Evolutionary conservation across 2,329 filamentous ascomycete genomes (phyloP), one percentile per base, ranked within the genome.

Genomic region (Madurella mycetomatis): DNA sequence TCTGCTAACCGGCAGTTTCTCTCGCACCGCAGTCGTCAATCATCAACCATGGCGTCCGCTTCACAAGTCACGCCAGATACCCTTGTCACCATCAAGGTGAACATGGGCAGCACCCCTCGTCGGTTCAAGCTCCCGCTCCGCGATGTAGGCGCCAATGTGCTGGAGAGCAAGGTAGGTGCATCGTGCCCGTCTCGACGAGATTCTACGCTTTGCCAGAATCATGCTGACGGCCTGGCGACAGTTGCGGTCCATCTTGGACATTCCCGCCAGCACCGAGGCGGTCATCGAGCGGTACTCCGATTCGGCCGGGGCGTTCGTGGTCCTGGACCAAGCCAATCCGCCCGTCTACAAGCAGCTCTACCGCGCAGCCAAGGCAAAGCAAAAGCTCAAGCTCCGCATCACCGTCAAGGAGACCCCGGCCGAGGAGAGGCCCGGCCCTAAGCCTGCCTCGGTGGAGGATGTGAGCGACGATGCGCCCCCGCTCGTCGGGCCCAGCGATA

Each of bases 331-430:
- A 58, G 78, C 79, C 68, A 95, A 96, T 67, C 74, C 82, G 9
- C 79, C 88, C 44, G 89, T 95, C 66, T 99, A 96, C 80, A 97
- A 96, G 78, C 94, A 96, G 70, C 86, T 99, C 41, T 92, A 94
- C 70, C 87, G 94, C 66, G 94, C 94, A 62, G 94, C 94, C 60
- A 99, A 96, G 78, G 94, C 94, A 39, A 99, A 99, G 80, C 85
- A 92, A 62, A 99, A 97, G 85, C 85, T 99, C 64, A 92, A 94
- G 72, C 82, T 99, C 56, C 89, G 85, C 62, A 86, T 88, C 39
- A 86, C 82, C 15, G 65, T 79, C 34, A 68, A 70, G 41, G 59
- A 66, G 56, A 61, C 69, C 15, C 60, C 66, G 4, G 30, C 25
- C 7, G 52, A 59, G 19, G 49, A 73, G 64, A 45, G 41, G 18